Evolutionary conservation across 78 protist species (phyloP).

Genomic region (Guillardia theta): DNA sequence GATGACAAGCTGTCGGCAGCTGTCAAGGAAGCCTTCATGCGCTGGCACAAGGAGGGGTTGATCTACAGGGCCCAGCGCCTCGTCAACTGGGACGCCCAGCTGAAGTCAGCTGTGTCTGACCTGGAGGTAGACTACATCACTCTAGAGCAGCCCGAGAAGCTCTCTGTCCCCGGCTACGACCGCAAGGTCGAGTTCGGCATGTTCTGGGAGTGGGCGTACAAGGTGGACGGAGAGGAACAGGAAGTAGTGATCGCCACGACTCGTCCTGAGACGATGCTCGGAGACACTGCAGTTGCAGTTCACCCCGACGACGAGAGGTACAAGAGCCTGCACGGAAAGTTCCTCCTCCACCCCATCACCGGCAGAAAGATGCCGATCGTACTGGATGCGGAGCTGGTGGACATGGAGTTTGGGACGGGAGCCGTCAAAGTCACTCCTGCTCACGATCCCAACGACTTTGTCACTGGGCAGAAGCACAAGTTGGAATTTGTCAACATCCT

Average conservation of each 20-base stretch:
- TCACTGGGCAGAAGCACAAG: conserved; percentile 87
- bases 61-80: conserved; percentile 85
- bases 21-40: conserved; percentile 91
- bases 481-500: conserved; percentile 78
- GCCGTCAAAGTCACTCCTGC: conserved; percentile 87
- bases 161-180: conserved; percentile 83
- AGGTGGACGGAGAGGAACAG: conserved; percentile 68
- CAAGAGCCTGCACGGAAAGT: conserved; percentile 84
- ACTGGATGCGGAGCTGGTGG: conserved; percentile 78
- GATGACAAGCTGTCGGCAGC: conserved; percentile 75
- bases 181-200: conserved; percentile 75
- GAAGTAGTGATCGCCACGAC: conserved; percentile 96
- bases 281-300: conserved; percentile 98
- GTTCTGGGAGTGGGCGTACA: conserved; percentile 84
- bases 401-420: conserved; percentile 71
- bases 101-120: conserved; percentile 97
- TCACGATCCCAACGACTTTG: conserved; percentile 97
- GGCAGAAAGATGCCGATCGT: conserved; percentile 88
- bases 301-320: conserved; percentile 93
- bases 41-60: conserved; percentile 74
- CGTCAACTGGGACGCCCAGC: conserved; percentile 96
- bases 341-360: conserved; percentile 58
- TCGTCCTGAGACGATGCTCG: conserved; percentile 99
- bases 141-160: conserved; percentile 49
- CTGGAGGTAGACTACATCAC: conserved; percentile 91